Conservation (phyloP, 306 rosid species). For the Quercus wislizeni region DNA sequence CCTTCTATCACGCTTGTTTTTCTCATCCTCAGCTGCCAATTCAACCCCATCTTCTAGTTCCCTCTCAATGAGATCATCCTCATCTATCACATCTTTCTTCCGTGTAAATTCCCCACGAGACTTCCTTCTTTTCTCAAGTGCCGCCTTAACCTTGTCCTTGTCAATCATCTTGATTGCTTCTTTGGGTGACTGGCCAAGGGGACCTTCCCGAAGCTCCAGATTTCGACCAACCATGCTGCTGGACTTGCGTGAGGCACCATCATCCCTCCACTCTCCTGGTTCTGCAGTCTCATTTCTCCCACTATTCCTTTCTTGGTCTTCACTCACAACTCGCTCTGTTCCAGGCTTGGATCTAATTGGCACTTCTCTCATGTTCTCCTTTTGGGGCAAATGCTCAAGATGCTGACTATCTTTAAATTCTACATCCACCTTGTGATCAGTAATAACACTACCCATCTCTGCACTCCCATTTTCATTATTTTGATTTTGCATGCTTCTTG, state of each 20-base stretch:
- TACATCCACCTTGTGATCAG: constrained; percentile 50
- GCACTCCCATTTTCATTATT: constrained; percentile 57
- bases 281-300: constrained; percentile 61
- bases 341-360: constrained; percentile 41
- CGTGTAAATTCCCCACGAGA: constrained; percentile 57
- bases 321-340: constrained; percentile 42
- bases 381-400: constrained; percentile 31
- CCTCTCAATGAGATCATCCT: constrained; percentile 94
- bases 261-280: constrained; percentile 56
- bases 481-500: constrained; percentile 41
- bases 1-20: constrained; percentile 68
- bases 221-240: constrained; percentile 33
- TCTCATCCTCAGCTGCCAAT: constrained; percentile 70
- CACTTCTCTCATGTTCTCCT: constrained; percentile 47
- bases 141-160: constrained; percentile 88
- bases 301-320: constrained; percentile 49
- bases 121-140: constrained; percentile 90
- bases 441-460: constrained; percentile 39
- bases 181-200: constrained; percentile 60
- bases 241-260: constrained; percentile 27
- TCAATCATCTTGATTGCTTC: constrained; percentile 81
- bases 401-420: constrained; percentile 55
- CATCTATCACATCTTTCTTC: constrained; percentile 78
- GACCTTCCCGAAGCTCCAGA: constrained; percentile 50
- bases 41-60: constrained; percentile 97